Conservation (phyloP, 768 basidiomycete genomes). For the Kwoniella shandongensis region DNA sequence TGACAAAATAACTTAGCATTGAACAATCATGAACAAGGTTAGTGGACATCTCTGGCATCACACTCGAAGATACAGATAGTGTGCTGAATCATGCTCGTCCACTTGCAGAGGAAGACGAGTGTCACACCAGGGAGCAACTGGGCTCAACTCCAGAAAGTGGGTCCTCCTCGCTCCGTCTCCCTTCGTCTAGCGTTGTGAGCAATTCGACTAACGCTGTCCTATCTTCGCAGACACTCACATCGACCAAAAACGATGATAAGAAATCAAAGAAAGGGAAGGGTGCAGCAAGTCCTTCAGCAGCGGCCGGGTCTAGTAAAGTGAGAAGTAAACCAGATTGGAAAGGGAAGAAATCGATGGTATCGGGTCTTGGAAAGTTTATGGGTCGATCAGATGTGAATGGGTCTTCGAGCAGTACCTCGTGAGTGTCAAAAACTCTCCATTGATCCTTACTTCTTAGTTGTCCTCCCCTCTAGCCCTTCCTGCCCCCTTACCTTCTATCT, state of each 20-base stretch:
- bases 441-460: too few species aligned
- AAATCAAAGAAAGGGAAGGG: constrained; percentile 2
- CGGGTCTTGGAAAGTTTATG: not conserved
- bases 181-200: not conserved
- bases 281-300: not conserved
- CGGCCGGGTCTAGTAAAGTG: too few species aligned
- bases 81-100: not conserved
- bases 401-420: too few species aligned
- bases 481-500: too few species aligned
- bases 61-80: too few species aligned
- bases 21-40: constrained; percentile 16
- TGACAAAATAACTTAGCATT: not conserved
- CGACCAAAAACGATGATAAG: constrained; percentile 2
- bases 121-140: constrained; percentile 18
- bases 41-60: too few species aligned
- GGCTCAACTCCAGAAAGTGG: constrained; percentile 16
- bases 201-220: not conserved
- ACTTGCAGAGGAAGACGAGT: constrained; percentile 3
- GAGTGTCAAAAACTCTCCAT: too few species aligned
- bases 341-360: not conserved
- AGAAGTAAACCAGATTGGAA: not conserved
- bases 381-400: not conserved
- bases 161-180: not conserved
- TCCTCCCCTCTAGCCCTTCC: too few species aligned
- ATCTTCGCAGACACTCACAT: not conserved